phyloP scores from a whole-genome alignment of 805 yeast genomes.

The Kregervanrija fluxuum region DNA sequence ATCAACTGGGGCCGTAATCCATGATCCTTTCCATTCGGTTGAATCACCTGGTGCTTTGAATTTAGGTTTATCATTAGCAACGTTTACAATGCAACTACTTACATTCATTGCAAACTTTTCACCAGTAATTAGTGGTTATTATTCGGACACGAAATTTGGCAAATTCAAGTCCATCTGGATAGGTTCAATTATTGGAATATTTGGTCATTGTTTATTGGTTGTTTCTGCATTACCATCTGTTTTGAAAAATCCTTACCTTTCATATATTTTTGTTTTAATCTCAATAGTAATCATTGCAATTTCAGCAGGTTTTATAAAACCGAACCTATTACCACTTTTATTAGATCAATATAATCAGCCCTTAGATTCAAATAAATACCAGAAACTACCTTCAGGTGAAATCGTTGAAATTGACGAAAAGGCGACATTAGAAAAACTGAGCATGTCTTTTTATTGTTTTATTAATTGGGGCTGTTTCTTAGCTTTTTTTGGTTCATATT shows the following conservation, averaged over 20 bases:
- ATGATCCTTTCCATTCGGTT: constrained; percentile 31
- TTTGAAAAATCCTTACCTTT: constrained; percentile 21
- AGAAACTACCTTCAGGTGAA: constrained; percentile 39
- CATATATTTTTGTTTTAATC: constrained; percentile 29
- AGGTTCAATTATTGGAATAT: constrained; percentile 37
- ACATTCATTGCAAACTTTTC: constrained; percentile 40
- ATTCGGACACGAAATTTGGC: constrained; percentile 43
- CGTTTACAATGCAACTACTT: constrained; percentile 38
- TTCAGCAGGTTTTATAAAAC: constrained; percentile 49
- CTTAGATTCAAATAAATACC: constrained; percentile 43
- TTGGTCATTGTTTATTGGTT: constrained; percentile 40
- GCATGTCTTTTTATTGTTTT: constrained; percentile 43
- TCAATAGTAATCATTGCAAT: constrained; percentile 32
- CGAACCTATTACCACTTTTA: constrained; percentile 41
- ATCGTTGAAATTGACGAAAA: constrained; percentile 49
- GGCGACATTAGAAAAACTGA: constrained; percentile 32
- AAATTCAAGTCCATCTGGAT: constrained; percentile 39
- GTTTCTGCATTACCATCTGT: constrained; percentile 40
- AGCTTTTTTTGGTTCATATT: constrained; percentile 40
- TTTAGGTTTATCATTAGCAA: constrained; percentile 38
- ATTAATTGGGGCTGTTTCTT: constrained; percentile 48
- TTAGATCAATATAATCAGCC: constrained; percentile 57
- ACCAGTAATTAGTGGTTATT: constrained; percentile 44
- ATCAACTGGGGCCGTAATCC: constrained; percentile 26
- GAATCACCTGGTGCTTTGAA: constrained; percentile 43